Evolutionary conservation across 2,329 filamentous ascomycete genomes (phyloP).

Genomic region (Colletotrichum destructivum): DNA sequence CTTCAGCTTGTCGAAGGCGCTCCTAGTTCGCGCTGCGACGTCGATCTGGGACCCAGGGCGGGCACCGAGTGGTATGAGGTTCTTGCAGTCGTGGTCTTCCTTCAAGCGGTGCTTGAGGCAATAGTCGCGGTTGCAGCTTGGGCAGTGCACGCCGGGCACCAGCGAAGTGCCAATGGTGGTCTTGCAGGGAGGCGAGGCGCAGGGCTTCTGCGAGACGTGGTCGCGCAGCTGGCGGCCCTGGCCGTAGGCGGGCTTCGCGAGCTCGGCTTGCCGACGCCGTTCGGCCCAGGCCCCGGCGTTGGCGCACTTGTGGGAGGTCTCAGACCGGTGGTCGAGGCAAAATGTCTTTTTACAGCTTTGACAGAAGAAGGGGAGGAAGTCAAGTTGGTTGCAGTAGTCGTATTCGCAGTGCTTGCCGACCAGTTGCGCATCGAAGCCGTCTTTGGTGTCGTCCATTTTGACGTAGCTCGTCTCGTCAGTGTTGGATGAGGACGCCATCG

Average conservation of each 20-base stretch:
- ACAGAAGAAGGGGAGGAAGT: constrained; percentile 96
- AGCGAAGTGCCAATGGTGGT: constrained; percentile 79
- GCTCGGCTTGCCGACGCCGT: constrained; percentile 68
- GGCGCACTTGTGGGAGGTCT: constrained; percentile 81
- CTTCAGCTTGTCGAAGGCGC: constrained; percentile 83
- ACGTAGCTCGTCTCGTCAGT: constrained; percentile 72
- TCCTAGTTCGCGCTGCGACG: constrained; percentile 76
- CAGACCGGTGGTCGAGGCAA: constrained; percentile 94
- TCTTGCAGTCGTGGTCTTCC: constrained; percentile 89
- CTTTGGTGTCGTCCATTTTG: constrained; percentile 72
- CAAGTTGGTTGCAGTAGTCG: constrained; percentile 92
- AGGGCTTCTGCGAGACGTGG: constrained; percentile 74
- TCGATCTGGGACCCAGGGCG: constrained; percentile 59
- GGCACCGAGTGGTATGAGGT: constrained; percentile 74
- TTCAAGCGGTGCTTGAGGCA: constrained; percentile 83
- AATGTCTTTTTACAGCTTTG: constrained; percentile 88
- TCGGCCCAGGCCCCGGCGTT: constrained; percentile 75
- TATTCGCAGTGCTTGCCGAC: constrained; percentile 94
- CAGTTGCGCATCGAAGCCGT: constrained; percentile 81
- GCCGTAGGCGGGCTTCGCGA: constrained; percentile 68
- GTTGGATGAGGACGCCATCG: constrained; percentile 69
- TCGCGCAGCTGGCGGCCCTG: constrained; percentile 69
- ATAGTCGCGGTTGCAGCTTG: constrained; percentile 79
- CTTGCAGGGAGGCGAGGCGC: constrained; percentile 77
- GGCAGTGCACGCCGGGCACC: constrained; percentile 79